phyloP scores from a whole-genome alignment of 164 flowering plant genomes.

The Paratinospora sagittata region DNA sequence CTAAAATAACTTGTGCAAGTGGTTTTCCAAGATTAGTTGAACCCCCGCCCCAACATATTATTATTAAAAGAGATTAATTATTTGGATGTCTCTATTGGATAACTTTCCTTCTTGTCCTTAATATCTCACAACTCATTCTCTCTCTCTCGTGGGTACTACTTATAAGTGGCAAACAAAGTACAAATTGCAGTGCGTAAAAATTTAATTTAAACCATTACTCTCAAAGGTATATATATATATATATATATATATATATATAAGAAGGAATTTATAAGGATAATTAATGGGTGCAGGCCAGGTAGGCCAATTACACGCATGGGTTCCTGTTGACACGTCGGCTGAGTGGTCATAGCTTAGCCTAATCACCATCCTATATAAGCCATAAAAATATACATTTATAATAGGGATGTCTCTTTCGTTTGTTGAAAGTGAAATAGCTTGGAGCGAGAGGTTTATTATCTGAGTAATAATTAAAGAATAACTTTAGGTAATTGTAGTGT shows the following conservation, averaged over 20 bases:
- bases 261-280: constrained; percentile 21
- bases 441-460: too few species aligned
- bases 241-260: too few species aligned
- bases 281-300: constrained; percentile 32
- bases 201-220: constrained; percentile 3
- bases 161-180: constrained; percentile 55
- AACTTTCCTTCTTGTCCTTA: constrained; percentile 39
- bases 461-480: too few species aligned
- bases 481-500: too few species aligned
- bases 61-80: constrained; percentile 21
- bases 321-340: too few species aligned
- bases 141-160: constrained; percentile 5
- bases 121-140: constrained; percentile 24
- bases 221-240: too few species aligned
- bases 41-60: constrained; percentile 25
- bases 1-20: too few species aligned
- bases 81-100: constrained; percentile 19
- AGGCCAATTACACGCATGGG: background rate
- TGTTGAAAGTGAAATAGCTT: too few species aligned
- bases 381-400: too few species aligned
- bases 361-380: too few species aligned
- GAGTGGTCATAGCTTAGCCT: too few species aligned
- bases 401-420: too few species aligned
- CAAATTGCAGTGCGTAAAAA: constrained; percentile 18
- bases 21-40: constrained; percentile 9